Base-by-base conservation (phyloP, 73 alveolate species). In the Stentor roeselii region DNA sequence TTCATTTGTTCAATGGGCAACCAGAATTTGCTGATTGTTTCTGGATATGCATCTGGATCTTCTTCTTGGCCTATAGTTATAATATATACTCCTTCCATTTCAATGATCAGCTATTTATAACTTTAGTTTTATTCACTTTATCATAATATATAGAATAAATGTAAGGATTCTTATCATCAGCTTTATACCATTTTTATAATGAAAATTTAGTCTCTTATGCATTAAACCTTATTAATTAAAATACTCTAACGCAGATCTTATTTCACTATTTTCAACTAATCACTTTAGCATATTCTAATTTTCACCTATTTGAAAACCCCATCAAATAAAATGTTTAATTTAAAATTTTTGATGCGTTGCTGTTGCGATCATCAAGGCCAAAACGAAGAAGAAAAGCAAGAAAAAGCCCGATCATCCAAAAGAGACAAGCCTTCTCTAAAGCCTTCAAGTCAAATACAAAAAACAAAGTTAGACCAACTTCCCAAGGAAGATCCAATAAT, bases 41-140 rank as follows among this genome's bases (percentile, higher is more conserved):
- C 80, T 67, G 80, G 80, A 40, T 67, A 67, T 67, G 21, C 41
- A 21, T 67, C 80, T n/a, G n/a, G n/a, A n/a, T n/a, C n/a, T n/a
- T n/a, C n/a, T n/a, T n/a, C n/a, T n/a, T n/a, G n/a, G n/a, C n/a
- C n/a, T n/a, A n/a, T n/a, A n/a, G n/a, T n/a, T n/a, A n/a, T n/a
- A n/a, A n/a, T n/a, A n/a, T n/a, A n/a, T n/a, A n/a, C n/a, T n/a
- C n/a, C n/a, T n/a, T n/a, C n/a, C n/a, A n/a, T n/a, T n/a, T n/a
- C n/a, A n/a, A n/a, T n/a, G n/a, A n/a, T n/a, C n/a, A n/a, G n/a
- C n/a, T n/a, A n/a, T n/a, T n/a, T n/a, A n/a, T n/a, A n/a, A n/a
- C n/a, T n/a, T n/a, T n/a, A n/a, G n/a, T n/a, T n/a, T n/a, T n/a
- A n/a, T n/a, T n/a, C n/a, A n/a, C n/a, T n/a, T n/a, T n/a, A n/a